These are phyloP conservation scores for Leccinum solheimii DNA, from an alignment of 1,284 basidiomycete species.

Conservation along the genomic window DNA sequence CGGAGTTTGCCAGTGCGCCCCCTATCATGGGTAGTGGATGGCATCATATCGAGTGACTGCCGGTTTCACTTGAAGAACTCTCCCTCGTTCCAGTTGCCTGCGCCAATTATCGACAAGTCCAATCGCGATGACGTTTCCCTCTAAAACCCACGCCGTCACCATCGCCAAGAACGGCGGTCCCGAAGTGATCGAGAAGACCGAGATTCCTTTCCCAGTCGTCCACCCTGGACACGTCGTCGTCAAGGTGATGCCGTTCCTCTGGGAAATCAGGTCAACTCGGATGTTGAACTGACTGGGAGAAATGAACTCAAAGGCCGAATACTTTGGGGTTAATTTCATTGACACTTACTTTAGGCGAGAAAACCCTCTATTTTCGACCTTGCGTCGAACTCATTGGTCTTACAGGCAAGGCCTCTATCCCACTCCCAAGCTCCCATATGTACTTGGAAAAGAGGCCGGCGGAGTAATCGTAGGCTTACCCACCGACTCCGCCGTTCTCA, in stretches of 20 bases:
- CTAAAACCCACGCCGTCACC: conserved; percentile 57
- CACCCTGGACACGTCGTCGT: conserved; percentile 72
- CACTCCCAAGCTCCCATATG: conserved; percentile 62
- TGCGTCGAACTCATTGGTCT: conserved; percentile 2
- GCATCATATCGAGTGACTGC: neutral
- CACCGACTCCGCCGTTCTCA: conserved; percentile 53
- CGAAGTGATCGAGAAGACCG: conserved; percentile 74
- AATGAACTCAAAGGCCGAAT: conserved; percentile 49
- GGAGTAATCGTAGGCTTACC: conserved; percentile 78
- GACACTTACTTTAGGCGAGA: conserved; percentile 74
- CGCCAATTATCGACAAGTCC: conserved; percentile 21
- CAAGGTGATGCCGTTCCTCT: conserved; percentile 51
- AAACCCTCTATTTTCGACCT: neutral
- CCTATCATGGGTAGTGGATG: neutral
- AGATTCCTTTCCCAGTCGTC: conserved; percentile 62
- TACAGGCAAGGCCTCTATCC: conserved; percentile 61
- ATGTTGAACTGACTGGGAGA: neutral
- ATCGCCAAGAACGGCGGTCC: conserved; percentile 68
- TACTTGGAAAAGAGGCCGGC: conserved; percentile 77
- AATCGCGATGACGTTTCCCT: conserved; percentile 43
- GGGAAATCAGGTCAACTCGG: conserved; percentile 6
- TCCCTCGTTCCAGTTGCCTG: neutral
- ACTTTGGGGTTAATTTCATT: conserved; percentile 85
- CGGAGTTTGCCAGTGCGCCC: neutral
- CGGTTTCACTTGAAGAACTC: neutral